Conservation (phyloP, 257 asterid genomes). For the Henckelia pumila region DNA sequence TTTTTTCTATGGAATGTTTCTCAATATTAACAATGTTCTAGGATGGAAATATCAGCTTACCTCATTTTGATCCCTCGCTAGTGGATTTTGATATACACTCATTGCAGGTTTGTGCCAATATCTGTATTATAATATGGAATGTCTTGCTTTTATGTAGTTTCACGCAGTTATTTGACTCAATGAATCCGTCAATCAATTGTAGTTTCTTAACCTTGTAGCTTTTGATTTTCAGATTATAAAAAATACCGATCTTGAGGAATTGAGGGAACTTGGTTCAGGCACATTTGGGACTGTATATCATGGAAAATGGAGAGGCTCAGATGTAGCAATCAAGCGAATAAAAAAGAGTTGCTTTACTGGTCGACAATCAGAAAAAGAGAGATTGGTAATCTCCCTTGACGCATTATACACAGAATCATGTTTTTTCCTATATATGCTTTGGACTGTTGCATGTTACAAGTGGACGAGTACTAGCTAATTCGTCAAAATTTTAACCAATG, state of each 20-base stretch:
- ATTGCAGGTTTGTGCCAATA: constrained; percentile 61
- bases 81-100: constrained; percentile 64
- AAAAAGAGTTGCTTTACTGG: constrained; percentile 78
- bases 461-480: background rate
- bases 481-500: constrained; percentile 11
- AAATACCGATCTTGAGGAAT: constrained; percentile 57
- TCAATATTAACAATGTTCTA: constrained; percentile 30
- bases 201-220: constrained; percentile 14
- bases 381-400: constrained; percentile 47
- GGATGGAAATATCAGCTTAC: constrained; percentile 58
- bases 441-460: constrained; percentile 3
- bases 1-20: constrained; percentile 13
- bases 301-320: constrained; percentile 74
- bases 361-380: constrained; percentile 81
- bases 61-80: constrained; percentile 60
- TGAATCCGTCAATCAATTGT: constrained; percentile 11
- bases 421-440: constrained; percentile 3
- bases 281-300: constrained; percentile 64
- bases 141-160: constrained; percentile 7
- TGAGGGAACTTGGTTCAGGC: constrained; percentile 60
- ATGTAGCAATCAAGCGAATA: constrained; percentile 87
- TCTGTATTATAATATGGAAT: constrained; percentile 13
- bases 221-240: constrained; percentile 37
- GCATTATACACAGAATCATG: background rate
- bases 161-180: background rate